Base-by-base conservation (phyloP, 306 rosid species). In the Trifolium repens region DNA sequence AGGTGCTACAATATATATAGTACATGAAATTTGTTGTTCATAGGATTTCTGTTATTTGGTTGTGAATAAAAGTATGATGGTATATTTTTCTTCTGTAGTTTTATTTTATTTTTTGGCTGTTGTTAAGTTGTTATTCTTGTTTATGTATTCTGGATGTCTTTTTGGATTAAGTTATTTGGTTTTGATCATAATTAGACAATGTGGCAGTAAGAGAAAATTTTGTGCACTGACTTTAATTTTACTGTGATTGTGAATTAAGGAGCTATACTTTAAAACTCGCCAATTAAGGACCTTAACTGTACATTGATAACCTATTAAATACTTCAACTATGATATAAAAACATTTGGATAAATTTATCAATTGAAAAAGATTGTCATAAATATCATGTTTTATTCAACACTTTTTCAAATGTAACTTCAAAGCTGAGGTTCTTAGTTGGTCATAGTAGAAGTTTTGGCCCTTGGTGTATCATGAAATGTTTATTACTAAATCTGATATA, bases 11-110 rank as follows among this genome's bases (percentile, higher is more conserved):
- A 26, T 53, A 54, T 67, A 27, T 67, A 34, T 30, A 34, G 59
- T 65, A 30, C 54, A 22, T 24, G 27, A 30, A 19, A 30, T 46
- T 26, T 34, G 32, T 5, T 63, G 64, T 32, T 37, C 8, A 8
- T 66, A 63, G 15, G 62, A 24, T 57, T 57, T 79, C 3, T 74
- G 14, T 54, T 46, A n/a, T 53, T 72, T 80, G 52, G 26, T 16
- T 69, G 40, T 68, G 40, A 58, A 59, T 67, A 15, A 44, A 49
- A 72, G 42, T 42, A 30, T 58, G 42, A 17, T 73, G 19, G 42
- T 60, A 66, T 39, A 42, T 16, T 49, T 54, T 73, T 64, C 69
- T 59, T 17, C 50, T 42, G 26, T 52, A 64, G 78, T 71, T 67
- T 35, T 24, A 46, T 64, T 54, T 63, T 75, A 15, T 16, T 34